phyloP scores from a whole-genome alignment of 495 filamentous ascomycete species.

The Hypomontagnella monticulosa region DNA sequence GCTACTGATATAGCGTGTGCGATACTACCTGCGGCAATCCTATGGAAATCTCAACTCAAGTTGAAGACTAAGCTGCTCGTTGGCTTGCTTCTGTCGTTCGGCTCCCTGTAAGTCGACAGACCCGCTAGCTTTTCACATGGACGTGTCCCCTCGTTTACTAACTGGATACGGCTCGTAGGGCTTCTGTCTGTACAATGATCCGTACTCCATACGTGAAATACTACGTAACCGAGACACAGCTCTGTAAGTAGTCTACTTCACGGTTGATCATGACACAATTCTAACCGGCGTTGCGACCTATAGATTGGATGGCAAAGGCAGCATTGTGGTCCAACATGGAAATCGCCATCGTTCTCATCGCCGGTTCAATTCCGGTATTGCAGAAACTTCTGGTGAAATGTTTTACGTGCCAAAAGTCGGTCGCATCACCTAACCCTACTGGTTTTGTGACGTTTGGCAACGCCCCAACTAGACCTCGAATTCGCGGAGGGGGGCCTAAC shows the following conservation, averaged over 20 bases:
- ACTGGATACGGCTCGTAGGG: constrained; percentile 5
- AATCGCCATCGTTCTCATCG: constrained; percentile 31
- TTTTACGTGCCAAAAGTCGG: constrained; percentile 56
- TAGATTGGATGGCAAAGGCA: constrained; percentile 20
- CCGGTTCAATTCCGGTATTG: constrained; percentile 30
- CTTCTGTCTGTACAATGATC: constrained; percentile 36
- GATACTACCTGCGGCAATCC: constrained; percentile 29
- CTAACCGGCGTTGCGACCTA: not conserved
- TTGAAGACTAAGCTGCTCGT: constrained; percentile 25
- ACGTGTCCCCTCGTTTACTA: not conserved
- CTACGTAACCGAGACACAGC: not conserved
- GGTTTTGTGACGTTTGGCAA: constrained; percentile 54
- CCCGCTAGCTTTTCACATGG: not conserved
- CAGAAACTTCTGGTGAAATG: constrained; percentile 23
- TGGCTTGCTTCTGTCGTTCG: constrained; percentile 30
- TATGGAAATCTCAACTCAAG: constrained; percentile 33
- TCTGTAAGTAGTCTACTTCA: constrained; percentile 24
- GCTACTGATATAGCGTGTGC: constrained; percentile 31
- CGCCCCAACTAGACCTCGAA: not conserved
- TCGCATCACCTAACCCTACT: not conserved
- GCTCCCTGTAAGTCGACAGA: constrained; percentile 20
- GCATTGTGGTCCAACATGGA: constrained; percentile 36
- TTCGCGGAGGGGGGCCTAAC: not conserved
- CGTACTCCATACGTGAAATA: constrained; percentile 24
- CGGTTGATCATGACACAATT: not conserved